Percentiles rank a stretch among this genome's conserved stretches.
Conservation (phyloP, 352 stramenopile genomes). For the Phytopythium montanum region DNA sequence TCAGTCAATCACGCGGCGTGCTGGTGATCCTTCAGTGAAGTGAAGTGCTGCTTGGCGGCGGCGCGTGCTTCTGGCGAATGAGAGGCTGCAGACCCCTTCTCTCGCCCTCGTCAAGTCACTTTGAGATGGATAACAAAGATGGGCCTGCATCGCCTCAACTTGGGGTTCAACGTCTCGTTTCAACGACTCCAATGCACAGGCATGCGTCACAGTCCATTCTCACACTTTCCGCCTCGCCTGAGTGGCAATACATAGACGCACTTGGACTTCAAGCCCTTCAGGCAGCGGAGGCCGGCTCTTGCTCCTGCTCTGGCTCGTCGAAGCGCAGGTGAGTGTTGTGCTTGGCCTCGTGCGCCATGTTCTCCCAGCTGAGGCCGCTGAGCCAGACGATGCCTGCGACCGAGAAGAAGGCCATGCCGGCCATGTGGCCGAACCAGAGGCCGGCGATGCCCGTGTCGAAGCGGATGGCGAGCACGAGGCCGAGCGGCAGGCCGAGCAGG, state of each 20-base stretch:
- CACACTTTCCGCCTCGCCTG: not conserved
- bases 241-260: too few species aligned
- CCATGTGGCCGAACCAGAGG: conserved; percentile 53
- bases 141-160: too few species aligned
- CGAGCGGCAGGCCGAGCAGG: conserved; percentile 40
- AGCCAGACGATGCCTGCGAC: conserved; percentile 39
- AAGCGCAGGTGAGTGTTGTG: conserved; percentile 35
- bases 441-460: conserved; percentile 39
- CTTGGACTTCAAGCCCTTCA: too few species aligned
- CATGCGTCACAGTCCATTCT: too few species aligned
- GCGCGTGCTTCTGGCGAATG: conserved; percentile 8
- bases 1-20: not conserved
- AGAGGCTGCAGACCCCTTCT: not conserved
- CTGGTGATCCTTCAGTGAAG: not conserved
- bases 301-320: conserved; percentile 12
- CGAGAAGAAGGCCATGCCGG: conserved; percentile 34
- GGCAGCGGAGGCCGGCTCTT: not conserved
- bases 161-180: too few species aligned
- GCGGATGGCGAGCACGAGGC: conserved; percentile 34
- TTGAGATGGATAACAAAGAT: not conserved
- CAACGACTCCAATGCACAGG: too few species aligned
- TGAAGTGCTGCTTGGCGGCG: conserved; percentile 4
- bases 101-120: conserved; percentile 4
- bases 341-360: conserved; percentile 46
- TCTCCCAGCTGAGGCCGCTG: conserved; percentile 41